phyloP scores from a whole-genome alignment of 78 protist species.

The Dictyostelium brefeldianum region DNA sequence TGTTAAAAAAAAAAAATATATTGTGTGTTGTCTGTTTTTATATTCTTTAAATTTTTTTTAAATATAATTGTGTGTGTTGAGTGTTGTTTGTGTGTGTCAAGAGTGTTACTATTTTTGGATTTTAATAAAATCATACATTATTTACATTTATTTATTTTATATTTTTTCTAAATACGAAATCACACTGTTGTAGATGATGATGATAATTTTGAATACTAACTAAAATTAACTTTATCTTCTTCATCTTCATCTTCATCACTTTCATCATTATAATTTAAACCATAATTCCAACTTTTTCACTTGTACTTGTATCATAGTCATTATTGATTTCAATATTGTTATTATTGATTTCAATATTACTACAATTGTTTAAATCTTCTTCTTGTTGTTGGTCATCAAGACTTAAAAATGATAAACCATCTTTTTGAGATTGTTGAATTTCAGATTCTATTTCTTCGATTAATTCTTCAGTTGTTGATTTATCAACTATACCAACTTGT shows the following conservation, averaged over 20 bases:
- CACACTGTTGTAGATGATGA: too few species aligned
- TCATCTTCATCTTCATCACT: background rate
- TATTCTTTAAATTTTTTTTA: too few species aligned
- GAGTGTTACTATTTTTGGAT: too few species aligned
- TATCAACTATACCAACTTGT: background rate
- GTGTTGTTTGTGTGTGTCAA: too few species aligned
- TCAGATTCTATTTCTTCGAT: conserved; percentile 38
- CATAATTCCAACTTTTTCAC: background rate
- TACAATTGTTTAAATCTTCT: background rate
- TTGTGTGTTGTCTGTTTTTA: too few species aligned
- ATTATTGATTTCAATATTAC: conserved; percentile 1
- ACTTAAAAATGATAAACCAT: background rate
- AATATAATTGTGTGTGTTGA: too few species aligned
- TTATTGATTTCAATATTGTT: background rate
- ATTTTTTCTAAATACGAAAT: too few species aligned
- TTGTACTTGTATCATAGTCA: background rate
- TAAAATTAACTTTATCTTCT: background rate
- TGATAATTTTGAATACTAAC: too few species aligned
- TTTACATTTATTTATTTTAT: too few species aligned
- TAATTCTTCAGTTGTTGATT: conserved; percentile 22
- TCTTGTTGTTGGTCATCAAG: background rate
- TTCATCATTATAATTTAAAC: background rate
- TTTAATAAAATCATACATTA: too few species aligned
- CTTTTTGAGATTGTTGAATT: conserved; percentile 2
- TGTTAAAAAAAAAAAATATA: too few species aligned